A percentile compares a stretch with the other conserved stretches of the same genome.
These are phyloP conservation scores for Lentinula detonsa DNA, from an alignment of 768 basidiomycete genomes.

Conservation along the genomic window DNA sequence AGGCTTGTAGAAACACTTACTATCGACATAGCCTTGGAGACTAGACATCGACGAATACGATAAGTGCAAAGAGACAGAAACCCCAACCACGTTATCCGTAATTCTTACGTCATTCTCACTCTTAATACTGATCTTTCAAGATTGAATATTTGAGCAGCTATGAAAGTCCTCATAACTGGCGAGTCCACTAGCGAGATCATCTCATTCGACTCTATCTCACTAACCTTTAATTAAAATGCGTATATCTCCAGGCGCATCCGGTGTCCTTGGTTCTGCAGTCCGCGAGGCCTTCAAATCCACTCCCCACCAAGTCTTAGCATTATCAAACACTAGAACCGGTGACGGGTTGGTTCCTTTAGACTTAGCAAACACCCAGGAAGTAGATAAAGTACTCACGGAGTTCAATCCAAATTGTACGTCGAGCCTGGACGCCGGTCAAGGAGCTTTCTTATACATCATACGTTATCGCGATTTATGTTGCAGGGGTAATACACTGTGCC, in stretches of 20 bases:
- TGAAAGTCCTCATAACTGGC: constrained; percentile 60
- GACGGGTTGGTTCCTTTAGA: constrained; percentile 55
- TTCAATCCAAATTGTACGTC: constrained; percentile 68
- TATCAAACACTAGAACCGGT: constrained; percentile 66
- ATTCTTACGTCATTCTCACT: background rate
- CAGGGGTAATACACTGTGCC: constrained; percentile 92
- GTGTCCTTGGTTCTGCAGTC: constrained; percentile 82
- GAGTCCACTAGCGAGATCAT: constrained; percentile 8
- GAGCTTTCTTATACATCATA: background rate
- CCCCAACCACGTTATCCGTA: background rate
- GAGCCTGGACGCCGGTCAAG: background rate
- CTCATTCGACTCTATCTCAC: too few relatives aligned
- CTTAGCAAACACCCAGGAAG: constrained; percentile 51
- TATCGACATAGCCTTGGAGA: constrained; percentile 89
- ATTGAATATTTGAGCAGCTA: constrained; percentile 12
- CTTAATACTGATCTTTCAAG: constrained; percentile 8
- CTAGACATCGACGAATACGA: constrained; percentile 56
- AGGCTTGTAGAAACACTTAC: constrained; percentile 31
- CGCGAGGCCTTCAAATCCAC: constrained; percentile 50
- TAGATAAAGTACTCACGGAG: constrained; percentile 47
- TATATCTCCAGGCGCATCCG: constrained; percentile 72
- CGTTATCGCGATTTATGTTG: background rate
- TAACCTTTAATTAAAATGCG: background rate
- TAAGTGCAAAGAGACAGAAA: background rate
- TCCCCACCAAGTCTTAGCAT: constrained; percentile 46